Evolutionary conservation across 495 filamentous ascomycete species (phyloP).

Genomic region (Hypoxylon subgilvum): DNA sequence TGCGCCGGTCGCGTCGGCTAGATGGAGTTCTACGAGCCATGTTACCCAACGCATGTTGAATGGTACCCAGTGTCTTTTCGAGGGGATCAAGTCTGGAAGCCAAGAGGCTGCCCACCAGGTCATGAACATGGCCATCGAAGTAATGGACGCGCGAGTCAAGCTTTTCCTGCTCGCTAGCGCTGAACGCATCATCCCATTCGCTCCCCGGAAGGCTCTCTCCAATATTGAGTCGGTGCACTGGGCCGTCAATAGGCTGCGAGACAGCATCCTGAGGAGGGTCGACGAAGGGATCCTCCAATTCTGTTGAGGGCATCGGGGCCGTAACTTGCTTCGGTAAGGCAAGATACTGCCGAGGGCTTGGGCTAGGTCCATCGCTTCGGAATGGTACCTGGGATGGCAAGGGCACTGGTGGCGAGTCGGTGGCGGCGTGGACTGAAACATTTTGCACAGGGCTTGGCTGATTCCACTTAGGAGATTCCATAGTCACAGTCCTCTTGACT

Average conservation of each 20-base stretch:
- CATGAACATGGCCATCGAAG: conserved; percentile 87
- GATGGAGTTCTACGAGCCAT: conserved; percentile 51
- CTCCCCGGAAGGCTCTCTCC: conserved; percentile 71
- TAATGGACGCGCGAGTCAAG: conserved; percentile 73
- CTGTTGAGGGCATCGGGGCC: conserved; percentile 44
- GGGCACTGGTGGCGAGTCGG: conserved; percentile 60
- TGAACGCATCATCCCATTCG: conserved; percentile 90
- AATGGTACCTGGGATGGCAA: conserved; percentile 61
- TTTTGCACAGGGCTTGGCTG: conserved; percentile 49
- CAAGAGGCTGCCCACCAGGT: conserved; percentile 79
- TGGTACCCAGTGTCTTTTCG: conserved; percentile 73
- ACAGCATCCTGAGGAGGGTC: conserved; percentile 47
- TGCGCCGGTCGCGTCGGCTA: conserved; percentile 57
- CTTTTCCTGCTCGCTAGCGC: conserved; percentile 80
- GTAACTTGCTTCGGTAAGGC: conserved; percentile 42
- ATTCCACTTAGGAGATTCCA: conserved; percentile 54
- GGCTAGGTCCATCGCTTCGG: conserved; percentile 76
- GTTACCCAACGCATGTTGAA: conserved; percentile 70
- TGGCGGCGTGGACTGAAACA: conserved; percentile 45
- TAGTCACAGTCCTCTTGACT: conserved; percentile 64
- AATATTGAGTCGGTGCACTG: conserved; percentile 70
- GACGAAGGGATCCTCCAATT: conserved; percentile 57
- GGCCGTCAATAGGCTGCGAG: conserved; percentile 54
- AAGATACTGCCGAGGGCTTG: conserved; percentile 68
- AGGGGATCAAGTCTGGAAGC: conserved; percentile 77